Percentiles rank a stretch among this genome's conserved stretches.
phyloP scores from a whole-genome alignment of 2,329 filamentous ascomycete genomes.

The Paracamarosporium sp. region DNA sequence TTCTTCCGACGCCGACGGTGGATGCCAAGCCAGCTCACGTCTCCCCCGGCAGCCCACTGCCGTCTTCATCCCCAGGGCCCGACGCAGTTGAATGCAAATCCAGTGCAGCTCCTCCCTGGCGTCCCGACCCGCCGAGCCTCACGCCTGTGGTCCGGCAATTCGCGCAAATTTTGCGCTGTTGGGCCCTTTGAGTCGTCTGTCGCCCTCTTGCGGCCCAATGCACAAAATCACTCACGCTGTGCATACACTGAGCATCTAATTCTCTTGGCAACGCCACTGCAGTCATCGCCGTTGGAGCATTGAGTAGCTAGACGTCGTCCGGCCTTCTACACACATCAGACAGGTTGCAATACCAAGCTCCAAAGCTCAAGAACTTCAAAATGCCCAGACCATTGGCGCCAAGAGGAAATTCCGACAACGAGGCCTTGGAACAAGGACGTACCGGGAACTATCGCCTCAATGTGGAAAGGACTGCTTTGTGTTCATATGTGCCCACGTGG shows the following conservation, averaged over 20 bases:
- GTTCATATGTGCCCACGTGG: slow-evolving; percentile 6
- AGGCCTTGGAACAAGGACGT: slow-evolving; percentile 24
- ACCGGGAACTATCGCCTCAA: slow-evolving; percentile 9
- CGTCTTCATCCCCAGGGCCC: no score
- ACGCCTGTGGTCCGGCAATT: background rate
- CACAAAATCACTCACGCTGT: background rate
- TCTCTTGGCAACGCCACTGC: no score
- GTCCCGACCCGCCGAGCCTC: background rate
- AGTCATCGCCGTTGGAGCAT: no score
- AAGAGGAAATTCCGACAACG: slow-evolving; percentile 34
- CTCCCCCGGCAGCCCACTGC: no score
- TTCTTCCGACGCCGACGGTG: no score
- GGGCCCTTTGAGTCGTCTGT: background rate
- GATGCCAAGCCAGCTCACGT: no score
- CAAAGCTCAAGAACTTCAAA: slow-evolving; percentile 6
- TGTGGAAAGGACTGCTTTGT: slow-evolving; percentile 12
- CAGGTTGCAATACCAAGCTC: no score
- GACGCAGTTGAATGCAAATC: no score
- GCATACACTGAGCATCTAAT: no score
- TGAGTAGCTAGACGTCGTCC: no score
- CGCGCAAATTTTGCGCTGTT: background rate
- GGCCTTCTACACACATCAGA: no score
- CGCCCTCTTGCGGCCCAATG: slow-evolving; percentile 13
- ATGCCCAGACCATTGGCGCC: slow-evolving; percentile 42
- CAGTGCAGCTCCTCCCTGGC: background rate